Percentiles rank a stretch among this genome's conserved stretches.
phyloP scores from a whole-genome alignment of 768 basidiomycete genomes.

The Baorangia bicolor region DNA sequence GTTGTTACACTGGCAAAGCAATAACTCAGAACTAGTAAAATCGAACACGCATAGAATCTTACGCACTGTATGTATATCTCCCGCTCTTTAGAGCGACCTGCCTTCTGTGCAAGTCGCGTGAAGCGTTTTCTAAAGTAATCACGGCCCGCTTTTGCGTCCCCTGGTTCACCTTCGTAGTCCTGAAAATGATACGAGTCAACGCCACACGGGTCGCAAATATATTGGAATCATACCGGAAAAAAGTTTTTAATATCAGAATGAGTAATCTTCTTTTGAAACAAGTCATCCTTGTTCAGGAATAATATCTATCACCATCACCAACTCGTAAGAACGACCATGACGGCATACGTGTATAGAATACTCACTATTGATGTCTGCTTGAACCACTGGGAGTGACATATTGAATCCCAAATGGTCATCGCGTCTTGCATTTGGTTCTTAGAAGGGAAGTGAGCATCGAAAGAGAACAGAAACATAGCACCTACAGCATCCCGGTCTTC shows the following conservation, averaged over 20 bases:
- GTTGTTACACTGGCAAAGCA: conserved; percentile 66
- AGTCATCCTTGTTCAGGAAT: conserved; percentile 93
- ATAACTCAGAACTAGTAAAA: conserved; percentile 7
- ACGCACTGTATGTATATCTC: conserved; percentile 94
- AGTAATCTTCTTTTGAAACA: conserved; percentile 82
- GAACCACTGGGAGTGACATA: conserved; percentile 98
- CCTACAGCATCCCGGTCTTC: conserved; percentile 89
- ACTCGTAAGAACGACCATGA: neutral
- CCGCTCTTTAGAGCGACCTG: conserved; percentile 78
- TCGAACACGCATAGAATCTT: neutral
- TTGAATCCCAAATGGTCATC: conserved; percentile 98
- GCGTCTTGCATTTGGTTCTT: conserved; percentile 99
- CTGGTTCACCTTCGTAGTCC: conserved; percentile 83
- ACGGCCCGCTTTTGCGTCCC: conserved; percentile 71
- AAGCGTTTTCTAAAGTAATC: conserved; percentile 92
- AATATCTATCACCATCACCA: conserved; percentile 58
- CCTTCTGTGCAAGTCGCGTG: conserved; percentile 77
- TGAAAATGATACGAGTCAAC: conserved; percentile 27
- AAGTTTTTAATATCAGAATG: conserved; percentile 84
- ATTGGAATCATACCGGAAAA: conserved; percentile 66
- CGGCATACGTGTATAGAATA: conserved; percentile 1
- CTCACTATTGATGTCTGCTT: conserved; percentile 88
- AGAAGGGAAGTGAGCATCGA: neutral
- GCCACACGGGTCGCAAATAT: neutral
- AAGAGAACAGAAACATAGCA: conserved; percentile 12